These are phyloP conservation scores for Penicillium paxilli DNA, from an alignment of 495 filamentous ascomycete genomes.

Conservation along the genomic window DNA sequence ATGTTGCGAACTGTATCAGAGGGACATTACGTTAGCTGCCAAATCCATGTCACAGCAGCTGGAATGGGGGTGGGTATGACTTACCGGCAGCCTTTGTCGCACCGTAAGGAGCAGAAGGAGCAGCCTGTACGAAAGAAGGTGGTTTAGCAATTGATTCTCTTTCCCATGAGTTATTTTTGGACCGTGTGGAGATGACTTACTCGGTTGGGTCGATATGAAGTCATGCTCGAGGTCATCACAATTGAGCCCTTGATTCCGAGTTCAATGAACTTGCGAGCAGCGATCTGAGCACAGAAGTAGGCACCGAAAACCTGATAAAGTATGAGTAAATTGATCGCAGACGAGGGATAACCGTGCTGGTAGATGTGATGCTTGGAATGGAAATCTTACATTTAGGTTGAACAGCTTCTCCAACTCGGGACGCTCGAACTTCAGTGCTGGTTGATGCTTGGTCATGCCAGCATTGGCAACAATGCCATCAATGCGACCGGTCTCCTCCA, in stretches of 20 bases:
- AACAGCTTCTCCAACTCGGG: conserved; percentile 40
- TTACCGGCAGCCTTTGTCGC: conserved; percentile 33
- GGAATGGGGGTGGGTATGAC: conserved; percentile 5
- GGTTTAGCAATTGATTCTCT: background rate
- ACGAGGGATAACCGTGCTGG: background rate
- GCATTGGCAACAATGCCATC: conserved; percentile 41
- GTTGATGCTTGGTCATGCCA: conserved; percentile 49
- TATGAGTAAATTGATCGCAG: background rate
- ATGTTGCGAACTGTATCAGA: conserved; percentile 26
- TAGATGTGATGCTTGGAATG: background rate
- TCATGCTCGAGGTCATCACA: conserved; percentile 46
- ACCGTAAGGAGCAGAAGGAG: conserved; percentile 30
- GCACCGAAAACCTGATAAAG: conserved; percentile 33
- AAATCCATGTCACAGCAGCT: too few species aligned
- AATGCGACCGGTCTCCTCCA: conserved; percentile 33
- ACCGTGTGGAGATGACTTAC: conserved; percentile 17
- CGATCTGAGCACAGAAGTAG: conserved; percentile 37
- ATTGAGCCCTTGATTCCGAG: conserved; percentile 42
- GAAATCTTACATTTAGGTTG: conserved; percentile 43
- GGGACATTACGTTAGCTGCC: too few species aligned
- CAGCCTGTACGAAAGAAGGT: conserved; percentile 12
- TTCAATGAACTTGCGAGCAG: conserved; percentile 40
- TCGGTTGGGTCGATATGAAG: conserved; percentile 42
- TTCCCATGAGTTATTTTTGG: too few species aligned
- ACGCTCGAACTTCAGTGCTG: conserved; percentile 40